Base-by-base conservation (phyloP, 805 yeast species). In the Wickerhamiella siamensis region DNA sequence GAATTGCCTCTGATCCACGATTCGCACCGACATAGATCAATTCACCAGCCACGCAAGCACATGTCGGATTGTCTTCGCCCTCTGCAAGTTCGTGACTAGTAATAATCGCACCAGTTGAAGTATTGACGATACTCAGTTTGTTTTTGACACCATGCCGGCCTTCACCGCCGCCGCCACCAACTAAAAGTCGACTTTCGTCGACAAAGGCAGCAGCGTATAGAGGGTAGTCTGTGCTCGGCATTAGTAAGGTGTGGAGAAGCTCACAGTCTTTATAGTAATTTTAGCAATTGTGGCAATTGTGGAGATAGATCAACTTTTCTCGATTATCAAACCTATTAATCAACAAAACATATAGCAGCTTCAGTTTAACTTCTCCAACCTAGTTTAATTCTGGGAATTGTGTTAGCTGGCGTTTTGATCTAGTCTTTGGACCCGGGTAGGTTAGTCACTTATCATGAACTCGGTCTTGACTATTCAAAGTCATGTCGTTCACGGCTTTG, bases 81-180 rank as follows among this genome's bases (percentile, higher is more conserved):
- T 36, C 45, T 5, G 54, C 53, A n/a, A 60, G 44, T 38, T 35
- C 46, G 26, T 44, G 41, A 31, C 51, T 57, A 20, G 35, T 31
- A 26, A 37, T 38, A 16, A 43, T 36, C 4, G 24, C 10, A 18
- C 40, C 42, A 9, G 36, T 34, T 17, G 16, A 27, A 3, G 54
- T 26, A 10, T 31, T 27, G 29, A 39, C 32, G 42, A 57, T 38
- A 31, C 57, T 55, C 47, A 88, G 64, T 57, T 81, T 83, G 60
- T 88, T 88, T 33, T 87, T 81, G 42, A 84, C 76, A 24, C 94
- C 95, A 53, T 83, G 79, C 54, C 77, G 77, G 8, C 94, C 94
- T 58, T 83, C 94, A 20, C 96, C 97, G 24, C 96, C 96, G 36
- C 98, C 98, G 33, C 98, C 98, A 2, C 84, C 76, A 22, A 79